These are phyloP conservation scores for Clitopilus hobsonii DNA, from an alignment of 768 basidiomycete genomes.

Conservation along the genomic window DNA sequence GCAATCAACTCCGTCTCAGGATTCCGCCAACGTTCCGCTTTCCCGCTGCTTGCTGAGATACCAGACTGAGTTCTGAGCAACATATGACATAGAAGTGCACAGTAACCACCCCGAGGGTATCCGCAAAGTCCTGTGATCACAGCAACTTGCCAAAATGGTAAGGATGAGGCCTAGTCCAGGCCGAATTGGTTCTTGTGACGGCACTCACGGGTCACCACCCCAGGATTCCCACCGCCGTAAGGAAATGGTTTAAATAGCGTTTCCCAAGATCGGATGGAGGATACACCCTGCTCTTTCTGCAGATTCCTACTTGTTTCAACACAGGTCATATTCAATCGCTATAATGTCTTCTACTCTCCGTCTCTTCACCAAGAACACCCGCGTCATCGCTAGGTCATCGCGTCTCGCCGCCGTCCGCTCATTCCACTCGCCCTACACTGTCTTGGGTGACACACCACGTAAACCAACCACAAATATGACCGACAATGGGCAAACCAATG, in stretches of 20 bases:
- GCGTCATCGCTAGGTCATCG: conserved; percentile 15
- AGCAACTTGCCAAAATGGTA: neutral
- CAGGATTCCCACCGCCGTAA: conserved; percentile 22
- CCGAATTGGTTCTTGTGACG: conserved; percentile 8
- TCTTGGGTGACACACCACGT: conserved; percentile 36
- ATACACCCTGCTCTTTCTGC: conserved; percentile 6
- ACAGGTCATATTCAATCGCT: no score
- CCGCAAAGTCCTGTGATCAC: neutral
- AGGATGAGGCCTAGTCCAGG: neutral
- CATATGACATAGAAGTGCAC: neutral
- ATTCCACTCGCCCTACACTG: conserved; percentile 65
- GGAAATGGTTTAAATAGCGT: conserved; percentile 11
- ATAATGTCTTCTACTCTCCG: conserved; percentile 28
- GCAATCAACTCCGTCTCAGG: neutral
- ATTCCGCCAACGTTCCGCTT: neutral
- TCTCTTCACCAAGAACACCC: conserved; percentile 16
- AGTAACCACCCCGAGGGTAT: neutral
- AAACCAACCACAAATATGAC: conserved; percentile 30
- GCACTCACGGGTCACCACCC: conserved; percentile 12
- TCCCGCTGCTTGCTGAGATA: neutral
- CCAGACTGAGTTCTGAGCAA: neutral
- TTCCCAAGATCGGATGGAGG: conserved; percentile 3
- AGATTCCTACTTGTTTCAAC: no score
- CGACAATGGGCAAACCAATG: no score
- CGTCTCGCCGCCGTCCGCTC: conserved; percentile 31